Base-by-base conservation (phyloP, 2,329 filamentous ascomycete genomes). In the Aspergillus arachidicola region DNA sequence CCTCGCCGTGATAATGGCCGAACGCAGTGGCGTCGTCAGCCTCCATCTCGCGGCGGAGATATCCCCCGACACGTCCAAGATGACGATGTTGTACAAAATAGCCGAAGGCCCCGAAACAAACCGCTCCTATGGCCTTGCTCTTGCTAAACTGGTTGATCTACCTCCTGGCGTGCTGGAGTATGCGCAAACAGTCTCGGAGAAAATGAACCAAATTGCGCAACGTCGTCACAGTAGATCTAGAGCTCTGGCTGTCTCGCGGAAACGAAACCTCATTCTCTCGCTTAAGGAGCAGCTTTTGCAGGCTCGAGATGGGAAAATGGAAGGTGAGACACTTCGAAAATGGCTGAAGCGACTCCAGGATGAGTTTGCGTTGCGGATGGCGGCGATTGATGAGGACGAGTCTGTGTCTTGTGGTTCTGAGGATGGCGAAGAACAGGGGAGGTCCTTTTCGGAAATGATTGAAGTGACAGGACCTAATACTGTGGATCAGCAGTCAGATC, bases 31-130 rank as follows among this genome's bases (percentile, higher is more conserved):
- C 0, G 93, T 97, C 0, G 82, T 94, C 28, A 96, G 92, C 68
- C 81, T 96, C 2, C 93, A 97, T 72, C 85, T 98, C 2, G 85
- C 87, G 0, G 91, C 94, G 0, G 85, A 93, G 48, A 87, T 89
- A 53, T 82, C 82, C 0, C 76, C 80, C 0, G 78, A 85, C 2
- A 80, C 84, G 2, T 83, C 87, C 1, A 87, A 85, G 41, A 91
- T 97, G 80, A 92, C 85, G 0, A 97, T 98, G 93, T 82, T 95
- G 0, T 98, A 98, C 79, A 94, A 89, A 66, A 85, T 97, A 43
- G 83, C 86, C 0, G 85, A 90, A 16, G 94, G 95, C 0, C 86
- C 86, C 0, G 86, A 92, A 1, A 80, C 87, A 61, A 88, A 92
- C 60, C 82, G 87, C 53, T 88, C 93, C 68, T 99, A 99, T 71